Evolutionary conservation across 164 flowering plant genomes (phyloP).

Genomic region (Vitis amurensis): DNA sequence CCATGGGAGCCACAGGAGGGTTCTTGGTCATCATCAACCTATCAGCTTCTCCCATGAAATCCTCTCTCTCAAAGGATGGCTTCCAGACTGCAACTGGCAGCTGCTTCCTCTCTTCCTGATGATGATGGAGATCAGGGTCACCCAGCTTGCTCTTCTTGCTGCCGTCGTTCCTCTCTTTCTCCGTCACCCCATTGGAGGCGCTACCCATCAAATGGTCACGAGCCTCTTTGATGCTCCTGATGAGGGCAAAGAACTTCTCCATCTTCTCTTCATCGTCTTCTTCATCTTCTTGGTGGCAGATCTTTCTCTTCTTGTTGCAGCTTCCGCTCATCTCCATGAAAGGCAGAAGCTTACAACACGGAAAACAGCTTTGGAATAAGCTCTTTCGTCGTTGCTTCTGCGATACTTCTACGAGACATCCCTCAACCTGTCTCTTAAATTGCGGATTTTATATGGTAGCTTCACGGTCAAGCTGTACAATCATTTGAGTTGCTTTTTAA

Average conservation of each 20-base stretch:
- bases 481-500: too few relatives aligned
- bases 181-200: not conserved
- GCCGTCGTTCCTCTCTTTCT: not conserved
- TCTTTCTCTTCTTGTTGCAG: slow-evolving; percentile 12
- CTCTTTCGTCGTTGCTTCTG: slow-evolving; percentile 12
- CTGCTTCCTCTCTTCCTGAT: not conserved
- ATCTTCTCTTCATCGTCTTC: slow-evolving; percentile 23
- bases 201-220: slow-evolving; percentile 12
- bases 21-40: not conserved
- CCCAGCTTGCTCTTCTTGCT: not conserved
- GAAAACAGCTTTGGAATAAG: not conserved
- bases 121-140: too few relatives aligned
- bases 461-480: too few relatives aligned
- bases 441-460: too few relatives aligned
- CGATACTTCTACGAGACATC: not conserved
- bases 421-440: not conserved
- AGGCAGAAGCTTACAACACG: not conserved
- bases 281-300: slow-evolving; percentile 7
- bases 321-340: not conserved
- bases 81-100: slow-evolving; percentile 7
- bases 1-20: not conserved
- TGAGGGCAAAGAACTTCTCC: slow-evolving; percentile 26
- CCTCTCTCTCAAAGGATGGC: slow-evolving; percentile 23
- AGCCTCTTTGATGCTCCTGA: slow-evolving; percentile 18
- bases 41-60: slow-evolving; percentile 10